phyloP scores from a whole-genome alignment of 495 filamentous ascomycete species.

The Podospora australis region DNA sequence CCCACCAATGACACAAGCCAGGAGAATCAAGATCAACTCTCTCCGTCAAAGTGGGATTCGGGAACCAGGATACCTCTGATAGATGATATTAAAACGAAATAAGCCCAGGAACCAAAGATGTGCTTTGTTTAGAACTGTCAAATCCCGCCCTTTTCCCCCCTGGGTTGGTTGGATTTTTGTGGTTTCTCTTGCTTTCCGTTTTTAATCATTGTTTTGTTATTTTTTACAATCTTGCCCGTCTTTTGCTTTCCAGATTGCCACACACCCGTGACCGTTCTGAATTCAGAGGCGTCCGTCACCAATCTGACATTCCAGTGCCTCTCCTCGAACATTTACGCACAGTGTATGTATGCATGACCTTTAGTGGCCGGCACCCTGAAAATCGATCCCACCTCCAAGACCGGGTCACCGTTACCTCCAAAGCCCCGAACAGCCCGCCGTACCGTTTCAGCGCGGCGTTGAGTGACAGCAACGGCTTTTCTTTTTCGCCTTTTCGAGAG shows the following conservation, averaged over 20 bases:
- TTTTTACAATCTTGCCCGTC: neutral
- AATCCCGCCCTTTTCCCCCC: neutral
- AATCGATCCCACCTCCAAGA: neutral
- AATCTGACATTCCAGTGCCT: no score
- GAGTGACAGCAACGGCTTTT: neutral
- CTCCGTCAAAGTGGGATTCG: neutral
- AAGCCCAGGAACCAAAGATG: neutral
- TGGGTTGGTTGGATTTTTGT: no score
- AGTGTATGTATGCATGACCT: no score
- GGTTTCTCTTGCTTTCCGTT: no score
- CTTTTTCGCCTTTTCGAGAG: no score
- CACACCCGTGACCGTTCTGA: no score
- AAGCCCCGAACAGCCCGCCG: neutral
- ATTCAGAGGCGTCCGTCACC: no score
- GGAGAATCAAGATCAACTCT: neutral
- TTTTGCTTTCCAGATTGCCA: no score
- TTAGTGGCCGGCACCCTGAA: no score
- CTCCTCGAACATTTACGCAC: no score
- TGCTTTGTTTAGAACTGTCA: neutral
- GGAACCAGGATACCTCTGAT: constrained; percentile 4
- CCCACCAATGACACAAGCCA: constrained; percentile 3
- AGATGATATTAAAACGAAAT: constrained; percentile 2
- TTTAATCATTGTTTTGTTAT: neutral
- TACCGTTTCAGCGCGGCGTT: neutral
- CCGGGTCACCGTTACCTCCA: neutral